Conservation (phyloP, 129 eudicot genomes). For the Pseudognaphalium luteoalbum region DNA sequence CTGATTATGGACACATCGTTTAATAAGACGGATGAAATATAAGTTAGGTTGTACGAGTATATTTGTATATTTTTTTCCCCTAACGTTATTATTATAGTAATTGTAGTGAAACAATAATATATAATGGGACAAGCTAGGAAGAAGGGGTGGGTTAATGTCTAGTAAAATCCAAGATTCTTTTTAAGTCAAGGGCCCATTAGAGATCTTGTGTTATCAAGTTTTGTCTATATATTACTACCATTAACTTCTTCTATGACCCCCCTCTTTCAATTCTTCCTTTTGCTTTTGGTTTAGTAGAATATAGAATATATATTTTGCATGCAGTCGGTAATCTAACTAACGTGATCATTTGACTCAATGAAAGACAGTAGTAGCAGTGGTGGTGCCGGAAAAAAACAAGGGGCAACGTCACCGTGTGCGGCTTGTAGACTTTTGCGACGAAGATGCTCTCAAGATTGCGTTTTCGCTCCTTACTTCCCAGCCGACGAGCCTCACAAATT, state of each 20-base stretch:
- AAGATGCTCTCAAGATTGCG: constrained; percentile 76
- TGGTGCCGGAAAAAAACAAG: constrained; percentile 55
- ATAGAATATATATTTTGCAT: constrained; percentile 14
- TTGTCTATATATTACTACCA: constrained; percentile 50
- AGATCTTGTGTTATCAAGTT: constrained; percentile 45
- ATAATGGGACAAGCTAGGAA: constrained; percentile 16
- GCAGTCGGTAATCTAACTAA: constrained; percentile 13
- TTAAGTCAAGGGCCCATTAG: constrained; percentile 38
- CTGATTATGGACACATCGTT: too few relatives aligned
- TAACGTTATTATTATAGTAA: too few relatives aligned
- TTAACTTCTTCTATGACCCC: constrained; percentile 31
- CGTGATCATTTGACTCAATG: constrained; percentile 32
- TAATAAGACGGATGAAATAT: too few relatives aligned
- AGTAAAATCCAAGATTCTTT: constrained; percentile 45
- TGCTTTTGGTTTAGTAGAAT: neutral
- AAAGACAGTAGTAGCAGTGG: constrained; percentile 42
- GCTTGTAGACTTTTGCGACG: constrained; percentile 82
- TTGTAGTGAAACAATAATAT: neutral
- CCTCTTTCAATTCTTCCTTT: constrained; percentile 26
- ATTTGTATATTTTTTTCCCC: too few relatives aligned
- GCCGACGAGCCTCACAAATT: constrained; percentile 85
- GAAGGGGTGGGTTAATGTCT: constrained; percentile 37
- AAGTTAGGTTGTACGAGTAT: too few relatives aligned
- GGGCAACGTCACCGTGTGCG: constrained; percentile 77
- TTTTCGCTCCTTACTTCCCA: constrained; percentile 80